Conservation (phyloP, 371 early-diverging fungal genomes). For the Mortierella sp. region DNA sequence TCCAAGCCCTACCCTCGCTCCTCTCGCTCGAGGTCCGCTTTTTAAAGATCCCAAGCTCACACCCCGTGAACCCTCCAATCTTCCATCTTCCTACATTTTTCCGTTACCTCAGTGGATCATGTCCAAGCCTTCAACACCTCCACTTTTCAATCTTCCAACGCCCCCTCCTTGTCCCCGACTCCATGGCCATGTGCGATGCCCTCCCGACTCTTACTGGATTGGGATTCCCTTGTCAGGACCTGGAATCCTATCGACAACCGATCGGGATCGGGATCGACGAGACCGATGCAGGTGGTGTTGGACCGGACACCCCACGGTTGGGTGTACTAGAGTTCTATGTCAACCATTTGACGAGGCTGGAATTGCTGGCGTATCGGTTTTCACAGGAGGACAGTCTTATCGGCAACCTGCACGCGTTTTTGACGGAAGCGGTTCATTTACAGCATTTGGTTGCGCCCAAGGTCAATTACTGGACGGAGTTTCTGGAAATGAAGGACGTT, state of each 20-base stretch:
- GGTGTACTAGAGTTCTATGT: conserved; percentile 1
- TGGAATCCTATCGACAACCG: conserved; percentile 1
- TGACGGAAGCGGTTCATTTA: conserved; percentile 11
- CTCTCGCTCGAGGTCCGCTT: conserved; percentile 6
- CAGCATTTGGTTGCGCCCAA: conserved; percentile 21
- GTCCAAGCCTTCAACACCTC: conserved; percentile 2
- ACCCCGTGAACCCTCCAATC: not conserved
- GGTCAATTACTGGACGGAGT: conserved; percentile 14
- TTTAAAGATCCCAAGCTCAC: not conserved
- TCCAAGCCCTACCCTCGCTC: not conserved
- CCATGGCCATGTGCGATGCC: not conserved
- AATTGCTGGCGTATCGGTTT: not conserved
- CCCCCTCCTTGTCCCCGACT: not conserved
- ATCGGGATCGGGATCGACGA: too few relatives aligned
- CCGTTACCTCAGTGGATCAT: not conserved
- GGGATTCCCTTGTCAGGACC: not conserved
- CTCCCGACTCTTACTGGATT: conserved; percentile 9
- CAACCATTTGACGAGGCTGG: conserved; percentile 16
- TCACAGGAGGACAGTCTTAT: not conserved
- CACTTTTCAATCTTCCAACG: conserved; percentile 9
- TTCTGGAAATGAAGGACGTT: not conserved
- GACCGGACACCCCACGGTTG: not conserved
- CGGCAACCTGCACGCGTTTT: conserved; percentile 1
- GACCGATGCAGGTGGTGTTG: not conserved
- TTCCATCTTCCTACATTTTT: not conserved